A percentile compares a stretch with the other conserved stretches of the same genome.
Conservation (phyloP, 495 filamentous ascomycete genomes). For the Penicillium parvum region DNA sequence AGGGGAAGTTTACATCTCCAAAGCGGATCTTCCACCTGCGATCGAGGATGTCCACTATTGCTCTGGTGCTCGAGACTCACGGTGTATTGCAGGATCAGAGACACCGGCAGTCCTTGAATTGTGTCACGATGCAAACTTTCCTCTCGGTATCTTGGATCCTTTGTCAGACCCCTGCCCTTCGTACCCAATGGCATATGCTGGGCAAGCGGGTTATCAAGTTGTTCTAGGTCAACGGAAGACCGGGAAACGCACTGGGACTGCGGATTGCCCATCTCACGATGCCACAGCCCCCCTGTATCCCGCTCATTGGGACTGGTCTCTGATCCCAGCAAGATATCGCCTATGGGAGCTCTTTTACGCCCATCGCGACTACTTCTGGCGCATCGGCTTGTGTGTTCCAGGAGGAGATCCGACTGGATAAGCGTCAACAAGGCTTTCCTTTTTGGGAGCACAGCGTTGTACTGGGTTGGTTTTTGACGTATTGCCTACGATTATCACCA, state of each 20-base stretch:
- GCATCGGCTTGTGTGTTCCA: slow-evolving; percentile 84
- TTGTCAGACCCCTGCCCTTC: neutral
- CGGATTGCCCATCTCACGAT: slow-evolving; percentile 11
- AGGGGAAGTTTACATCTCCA: slow-evolving; percentile 82
- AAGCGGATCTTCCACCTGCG: slow-evolving; percentile 59
- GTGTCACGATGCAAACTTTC: slow-evolving; percentile 10
- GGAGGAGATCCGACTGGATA: slow-evolving; percentile 61
- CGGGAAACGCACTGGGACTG: neutral
- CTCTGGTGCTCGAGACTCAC: slow-evolving; percentile 61
- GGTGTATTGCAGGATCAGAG: slow-evolving; percentile 60
- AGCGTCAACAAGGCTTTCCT: neutral
- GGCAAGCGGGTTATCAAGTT: slow-evolving; percentile 2
- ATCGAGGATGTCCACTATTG: slow-evolving; percentile 67
- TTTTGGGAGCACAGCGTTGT: too few species aligned
- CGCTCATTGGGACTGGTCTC: slow-evolving; percentile 28
- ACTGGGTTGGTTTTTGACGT: too few species aligned
- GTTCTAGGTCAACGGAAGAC: slow-evolving; percentile 3
- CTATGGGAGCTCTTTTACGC: slow-evolving; percentile 92
- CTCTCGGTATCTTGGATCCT: slow-evolving; percentile 3
- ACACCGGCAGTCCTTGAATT: slow-evolving; percentile 2
- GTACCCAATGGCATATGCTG: neutral
- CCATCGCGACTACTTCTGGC: slow-evolving; percentile 95
- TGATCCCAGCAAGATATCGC: slow-evolving; percentile 60
- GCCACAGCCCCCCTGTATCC: slow-evolving; percentile 16
- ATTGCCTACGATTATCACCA: too few species aligned